These are phyloP conservation scores for Dothideomycetes sp. DNA, from an alignment of 2,329 filamentous ascomycete species.

Conservation along the genomic window DNA sequence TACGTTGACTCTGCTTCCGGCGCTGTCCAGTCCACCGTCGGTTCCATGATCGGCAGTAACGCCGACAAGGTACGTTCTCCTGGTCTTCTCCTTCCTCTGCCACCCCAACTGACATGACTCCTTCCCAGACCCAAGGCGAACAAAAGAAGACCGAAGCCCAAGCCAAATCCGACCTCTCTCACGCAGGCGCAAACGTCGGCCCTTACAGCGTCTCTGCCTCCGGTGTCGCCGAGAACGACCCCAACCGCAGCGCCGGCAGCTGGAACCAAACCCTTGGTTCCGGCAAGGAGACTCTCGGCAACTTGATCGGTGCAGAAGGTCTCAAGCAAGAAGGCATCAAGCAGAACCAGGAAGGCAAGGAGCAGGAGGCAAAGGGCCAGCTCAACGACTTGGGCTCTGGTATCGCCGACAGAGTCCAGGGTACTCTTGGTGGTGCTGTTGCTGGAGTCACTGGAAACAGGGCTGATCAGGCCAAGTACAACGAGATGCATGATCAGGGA, in stretches of 20 bases:
- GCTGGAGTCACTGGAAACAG: slow-evolving; percentile 66
- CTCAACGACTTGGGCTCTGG: slow-evolving; percentile 64
- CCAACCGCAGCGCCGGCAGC: slow-evolving; percentile 59
- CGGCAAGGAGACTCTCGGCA: slow-evolving; percentile 73
- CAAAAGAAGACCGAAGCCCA: slow-evolving; percentile 56
- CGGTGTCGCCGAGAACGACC: slow-evolving; percentile 64
- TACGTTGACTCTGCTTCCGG: slow-evolving; percentile 59
- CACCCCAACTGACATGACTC: slow-evolving; percentile 20
- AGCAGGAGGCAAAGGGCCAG: slow-evolving; percentile 75
- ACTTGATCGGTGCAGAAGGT: slow-evolving; percentile 62
- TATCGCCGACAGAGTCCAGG: slow-evolving; percentile 43
- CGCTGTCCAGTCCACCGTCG: slow-evolving; percentile 61
- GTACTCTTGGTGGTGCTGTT: slow-evolving; percentile 60
- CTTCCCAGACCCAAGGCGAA: slow-evolving; percentile 45
- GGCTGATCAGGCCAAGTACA: slow-evolving; percentile 53
- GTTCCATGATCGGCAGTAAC: slow-evolving; percentile 62
- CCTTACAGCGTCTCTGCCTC: slow-evolving; percentile 59
- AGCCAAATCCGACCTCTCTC: slow-evolving; percentile 62
- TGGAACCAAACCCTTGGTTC: slow-evolving; percentile 89
- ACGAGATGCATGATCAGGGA: slow-evolving; percentile 65
- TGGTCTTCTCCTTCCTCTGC: background rate
- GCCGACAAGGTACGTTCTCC: slow-evolving; percentile 49
- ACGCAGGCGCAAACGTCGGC: slow-evolving; percentile 65
- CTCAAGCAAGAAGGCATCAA: slow-evolving; percentile 65
- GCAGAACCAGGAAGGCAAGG: slow-evolving; percentile 73